These are phyloP conservation scores for Plantago major DNA, from an alignment of 257 asterid genomes.

Conservation along the genomic window DNA sequence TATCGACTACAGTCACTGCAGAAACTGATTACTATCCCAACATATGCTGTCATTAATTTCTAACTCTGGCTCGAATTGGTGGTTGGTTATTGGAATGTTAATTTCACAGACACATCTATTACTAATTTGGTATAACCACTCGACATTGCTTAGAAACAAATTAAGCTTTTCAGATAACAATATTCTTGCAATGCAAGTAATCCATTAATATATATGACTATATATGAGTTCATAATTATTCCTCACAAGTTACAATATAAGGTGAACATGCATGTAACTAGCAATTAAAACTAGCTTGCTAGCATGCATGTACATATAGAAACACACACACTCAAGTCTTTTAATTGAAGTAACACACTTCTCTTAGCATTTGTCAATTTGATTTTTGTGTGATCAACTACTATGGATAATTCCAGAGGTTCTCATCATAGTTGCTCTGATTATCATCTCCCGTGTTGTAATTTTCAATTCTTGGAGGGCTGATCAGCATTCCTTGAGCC, in stretches of 20 bases:
- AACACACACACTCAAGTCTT: background rate
- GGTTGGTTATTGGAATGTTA: too few relatives aligned
- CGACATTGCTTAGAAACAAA: background rate
- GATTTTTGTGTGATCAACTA: background rate
- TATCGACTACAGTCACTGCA: too few relatives aligned
- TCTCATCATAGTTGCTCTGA: slow-evolving; percentile 18
- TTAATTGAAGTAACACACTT: background rate
- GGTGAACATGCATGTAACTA: background rate
- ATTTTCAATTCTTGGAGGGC: slow-evolving; percentile 62
- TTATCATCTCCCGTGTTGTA: slow-evolving; percentile 13
- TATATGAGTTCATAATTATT: background rate
- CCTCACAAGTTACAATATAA: background rate
- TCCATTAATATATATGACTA: too few relatives aligned
- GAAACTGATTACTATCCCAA: too few relatives aligned
- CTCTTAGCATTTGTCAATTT: background rate
- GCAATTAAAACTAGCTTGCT: background rate
- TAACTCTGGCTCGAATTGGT: too few relatives aligned
- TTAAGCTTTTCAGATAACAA: background rate
- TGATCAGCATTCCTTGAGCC: slow-evolving; percentile 78
- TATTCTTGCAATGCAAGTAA: background rate
- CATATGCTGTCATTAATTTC: too few relatives aligned
- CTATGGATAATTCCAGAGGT: slow-evolving; percentile 48
- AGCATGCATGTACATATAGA: too few relatives aligned
- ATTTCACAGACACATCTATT: too few relatives aligned
- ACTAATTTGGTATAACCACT: background rate